Percentiles rank a stretch among this genome's conserved stretches.
phyloP scores from a whole-genome alignment of 371 early-diverging fungal species.

The Zychaea mexicana region DNA sequence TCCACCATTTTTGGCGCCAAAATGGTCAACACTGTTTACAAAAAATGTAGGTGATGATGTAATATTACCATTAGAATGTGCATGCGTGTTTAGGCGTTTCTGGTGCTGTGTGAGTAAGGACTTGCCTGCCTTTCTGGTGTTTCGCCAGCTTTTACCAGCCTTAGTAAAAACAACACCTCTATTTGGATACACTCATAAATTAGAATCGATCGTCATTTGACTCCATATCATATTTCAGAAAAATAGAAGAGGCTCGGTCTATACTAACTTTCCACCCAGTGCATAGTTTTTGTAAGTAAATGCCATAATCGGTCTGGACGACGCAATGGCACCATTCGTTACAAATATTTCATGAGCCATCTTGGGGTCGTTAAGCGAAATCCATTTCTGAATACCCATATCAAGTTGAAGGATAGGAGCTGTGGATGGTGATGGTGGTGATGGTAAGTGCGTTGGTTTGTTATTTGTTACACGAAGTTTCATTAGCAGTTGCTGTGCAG shows the following conservation, averaged over 20 bases:
- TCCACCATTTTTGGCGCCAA: conserved; percentile 16
- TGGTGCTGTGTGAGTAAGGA: no score
- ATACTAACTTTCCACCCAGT: conserved; percentile 18
- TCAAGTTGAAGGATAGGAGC: conserved; percentile 19
- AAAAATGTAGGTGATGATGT: no score
- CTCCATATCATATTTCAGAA: no score
- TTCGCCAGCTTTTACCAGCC: conserved; percentile 13
- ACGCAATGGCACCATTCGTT: conserved; percentile 14
- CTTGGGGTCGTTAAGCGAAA: conserved; percentile 21
- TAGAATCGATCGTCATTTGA: no score
- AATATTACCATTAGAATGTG: no score
- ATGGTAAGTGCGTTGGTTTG: no score
- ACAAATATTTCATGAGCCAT: conserved; percentile 26
- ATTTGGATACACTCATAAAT: no score
- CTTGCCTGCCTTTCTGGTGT: conserved; percentile 16
- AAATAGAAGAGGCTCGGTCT: neutral
- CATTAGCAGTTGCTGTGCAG: no score
- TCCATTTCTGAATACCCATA: conserved; percentile 24
- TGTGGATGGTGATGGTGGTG: neutral
- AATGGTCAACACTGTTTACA: conserved; percentile 9
- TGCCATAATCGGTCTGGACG: conserved; percentile 12
- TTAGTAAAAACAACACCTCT: conserved; percentile 18
- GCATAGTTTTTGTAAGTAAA: conserved; percentile 14
- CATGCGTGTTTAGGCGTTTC: no score
- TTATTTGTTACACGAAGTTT: neutral